Base-by-base conservation (phyloP, 345 rosid species). In the Acer yangbiense region DNA sequence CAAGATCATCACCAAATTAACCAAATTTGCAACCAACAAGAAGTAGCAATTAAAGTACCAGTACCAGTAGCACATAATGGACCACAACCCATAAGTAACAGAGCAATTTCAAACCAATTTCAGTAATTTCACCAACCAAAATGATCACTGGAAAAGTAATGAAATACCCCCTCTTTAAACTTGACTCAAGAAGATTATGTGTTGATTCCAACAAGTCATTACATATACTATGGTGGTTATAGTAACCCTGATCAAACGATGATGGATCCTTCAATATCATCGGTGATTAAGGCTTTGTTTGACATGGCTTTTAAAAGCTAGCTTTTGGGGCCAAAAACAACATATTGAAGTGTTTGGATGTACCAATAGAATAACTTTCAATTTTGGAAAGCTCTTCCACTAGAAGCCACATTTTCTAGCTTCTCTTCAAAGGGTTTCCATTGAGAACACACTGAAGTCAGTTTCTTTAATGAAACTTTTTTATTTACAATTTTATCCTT, bases 251-350 rank as follows among this genome's bases (percentile, higher is more conserved):
- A 77, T 48, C 83, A 74, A 20, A 39, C 72, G 0, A 23, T 73
- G 1, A 3, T 83, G 35, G 92, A 88, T 79, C 90, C 89, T 78
- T 81, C 35, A 32, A 32, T 32, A 32, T 7, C 85, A 23, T 72
- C 83, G 0, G 86, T 78, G 16, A 79, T 80, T 32, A 32, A 32
- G 35, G 35, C 35, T 4, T 32, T 32, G 35, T 3, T 32, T 32
- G 4, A 32, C 35, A 3, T 32, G 5, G 35, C 35, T 3, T 32
- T 32, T 32, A 5, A 32, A 32, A 29, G 32, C 32, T 29, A 3
- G 32, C 3, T 29, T 29, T 29, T 29, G 2, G 32, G 32, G 27
- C 1, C 27, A 2, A 29, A 29, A 29, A 29, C 2, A 29, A 29
- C 32, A 29, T 29, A 29, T 29, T 29, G 3, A 29, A 29, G 32